A percentile compares a stretch with the other conserved stretches of the same genome.
Evolutionary conservation across 176 grass and related monocot genomes (phyloP).

Genomic region (Rhipidocladum racemiflorum): DNA sequence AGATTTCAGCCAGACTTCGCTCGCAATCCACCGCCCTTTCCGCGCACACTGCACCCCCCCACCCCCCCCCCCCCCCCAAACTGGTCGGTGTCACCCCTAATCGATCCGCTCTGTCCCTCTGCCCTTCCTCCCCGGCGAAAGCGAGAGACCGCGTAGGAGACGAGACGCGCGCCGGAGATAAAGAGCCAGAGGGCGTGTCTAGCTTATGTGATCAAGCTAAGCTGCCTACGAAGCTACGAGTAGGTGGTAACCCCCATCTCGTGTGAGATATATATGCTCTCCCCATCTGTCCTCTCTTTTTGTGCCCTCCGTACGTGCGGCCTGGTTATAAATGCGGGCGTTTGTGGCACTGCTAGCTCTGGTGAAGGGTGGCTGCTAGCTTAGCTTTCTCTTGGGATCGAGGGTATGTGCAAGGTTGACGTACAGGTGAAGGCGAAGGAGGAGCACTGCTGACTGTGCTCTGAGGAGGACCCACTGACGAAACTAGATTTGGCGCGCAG

Average conservation of each 20-base stretch:
- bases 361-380: neutral
- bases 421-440: conserved; percentile 2
- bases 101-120: conserved; percentile 8
- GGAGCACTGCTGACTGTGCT: neutral
- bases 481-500: neutral
- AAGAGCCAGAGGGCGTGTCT: neutral
- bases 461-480: neutral
- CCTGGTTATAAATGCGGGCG: neutral
- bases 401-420: neutral
- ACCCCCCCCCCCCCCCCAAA: too few species aligned
- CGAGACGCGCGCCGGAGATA: neutral
- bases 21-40: conserved; percentile 83
- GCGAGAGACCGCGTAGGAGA: neutral
- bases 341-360: neutral
- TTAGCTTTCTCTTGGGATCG: neutral
- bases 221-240: conserved; percentile 20
- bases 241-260: conserved; percentile 1
- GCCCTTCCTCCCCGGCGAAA: conserved; percentile 37
- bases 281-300: neutral
- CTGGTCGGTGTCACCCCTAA: conserved; percentile 23
- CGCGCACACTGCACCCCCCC: neutral
- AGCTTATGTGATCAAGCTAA: conserved; percentile 2
- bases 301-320: neutral
- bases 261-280: neutral
- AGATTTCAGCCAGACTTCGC: conserved; percentile 86